Percentiles rank a stretch among this genome's conserved stretches.
Evolutionary conservation across 495 filamentous ascomycete species (phyloP).

Genomic region (Talaromyces borbonicus): DNA sequence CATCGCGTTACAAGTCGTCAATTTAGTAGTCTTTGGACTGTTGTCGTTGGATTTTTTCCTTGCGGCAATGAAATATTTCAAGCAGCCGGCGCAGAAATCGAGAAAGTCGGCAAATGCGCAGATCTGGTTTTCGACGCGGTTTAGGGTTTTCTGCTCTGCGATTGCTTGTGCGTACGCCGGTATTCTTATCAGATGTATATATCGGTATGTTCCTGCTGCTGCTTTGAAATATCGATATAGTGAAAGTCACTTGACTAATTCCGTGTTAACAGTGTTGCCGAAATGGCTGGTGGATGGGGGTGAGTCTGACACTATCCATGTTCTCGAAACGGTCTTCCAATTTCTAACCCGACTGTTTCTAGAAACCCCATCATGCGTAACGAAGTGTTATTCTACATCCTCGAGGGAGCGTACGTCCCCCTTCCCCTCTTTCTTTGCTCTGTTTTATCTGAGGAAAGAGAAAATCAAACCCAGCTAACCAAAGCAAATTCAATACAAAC

Average conservation of each 20-base stretch:
- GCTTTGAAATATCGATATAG: not conserved
- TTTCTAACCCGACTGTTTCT: not conserved
- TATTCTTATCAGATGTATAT: conserved; percentile 57
- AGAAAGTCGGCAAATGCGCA: conserved; percentile 10
- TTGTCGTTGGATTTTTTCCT: conserved; percentile 41
- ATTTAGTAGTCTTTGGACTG: conserved; percentile 47
- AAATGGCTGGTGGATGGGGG: conserved; percentile 60
- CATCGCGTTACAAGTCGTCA: conserved; percentile 59
- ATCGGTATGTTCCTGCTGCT: conserved; percentile 36
- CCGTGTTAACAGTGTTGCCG: conserved; percentile 38
- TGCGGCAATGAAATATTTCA: conserved; percentile 28
- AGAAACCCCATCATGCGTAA: conserved; percentile 55
- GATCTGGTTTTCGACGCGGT: conserved; percentile 22
- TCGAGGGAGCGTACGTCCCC: conserved; percentile 45
- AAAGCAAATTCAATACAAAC: too few species aligned
- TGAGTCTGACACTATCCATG: not conserved
- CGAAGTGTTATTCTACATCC: conserved; percentile 50
- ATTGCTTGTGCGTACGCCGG: conserved; percentile 47
- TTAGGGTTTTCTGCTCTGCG: conserved; percentile 41
- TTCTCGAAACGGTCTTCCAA: not conserved
- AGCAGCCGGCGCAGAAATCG: conserved; percentile 21
- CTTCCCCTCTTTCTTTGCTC: not conserved
- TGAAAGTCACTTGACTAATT: not conserved
- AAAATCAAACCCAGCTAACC: too few species aligned
- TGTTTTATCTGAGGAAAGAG: too few species aligned